Evolutionary conservation across 106 monocot genomes (phyloP).

Genomic region (Posidonia australis): DNA sequence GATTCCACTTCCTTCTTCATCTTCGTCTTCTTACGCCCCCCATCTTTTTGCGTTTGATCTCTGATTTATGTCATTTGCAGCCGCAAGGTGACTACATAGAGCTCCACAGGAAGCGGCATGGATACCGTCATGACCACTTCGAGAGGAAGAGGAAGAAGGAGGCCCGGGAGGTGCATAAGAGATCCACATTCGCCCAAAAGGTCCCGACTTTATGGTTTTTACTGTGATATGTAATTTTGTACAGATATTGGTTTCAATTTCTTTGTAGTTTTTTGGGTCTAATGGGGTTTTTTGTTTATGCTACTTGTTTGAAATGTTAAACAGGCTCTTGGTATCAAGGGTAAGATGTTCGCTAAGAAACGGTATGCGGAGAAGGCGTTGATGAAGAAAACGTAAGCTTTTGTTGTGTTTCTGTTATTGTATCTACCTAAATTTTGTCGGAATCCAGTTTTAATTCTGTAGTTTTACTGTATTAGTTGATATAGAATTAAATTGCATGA

Average conservation of each 20-base stretch:
- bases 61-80: constrained; percentile 18
- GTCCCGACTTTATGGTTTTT: constrained; percentile 21
- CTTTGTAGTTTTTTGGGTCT: neutral
- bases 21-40: no score
- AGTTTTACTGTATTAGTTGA: no score
- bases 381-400: constrained; percentile 97
- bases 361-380: constrained; percentile 87
- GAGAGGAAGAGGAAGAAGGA: constrained; percentile 96
- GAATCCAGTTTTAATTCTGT: no score
- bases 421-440: neutral
- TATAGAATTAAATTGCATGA: no score
- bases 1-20: no score
- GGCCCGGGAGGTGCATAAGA: constrained; percentile 75
- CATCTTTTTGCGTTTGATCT: no score
- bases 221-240: no score
- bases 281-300: neutral
- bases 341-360: constrained; percentile 95
- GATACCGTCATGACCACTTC: constrained; percentile 84
- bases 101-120: constrained; percentile 94
- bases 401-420: neutral
- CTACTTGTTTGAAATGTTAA: neutral
- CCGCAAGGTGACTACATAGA: constrained; percentile 98
- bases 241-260: neutral
- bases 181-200: constrained; percentile 68
- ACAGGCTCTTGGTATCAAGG: constrained; percentile 86